Percentiles rank a stretch among this genome's conserved stretches.
These are phyloP conservation scores for Crucihimalaya himalaica DNA, from an alignment of 345 rosid genomes.

Conservation along the genomic window DNA sequence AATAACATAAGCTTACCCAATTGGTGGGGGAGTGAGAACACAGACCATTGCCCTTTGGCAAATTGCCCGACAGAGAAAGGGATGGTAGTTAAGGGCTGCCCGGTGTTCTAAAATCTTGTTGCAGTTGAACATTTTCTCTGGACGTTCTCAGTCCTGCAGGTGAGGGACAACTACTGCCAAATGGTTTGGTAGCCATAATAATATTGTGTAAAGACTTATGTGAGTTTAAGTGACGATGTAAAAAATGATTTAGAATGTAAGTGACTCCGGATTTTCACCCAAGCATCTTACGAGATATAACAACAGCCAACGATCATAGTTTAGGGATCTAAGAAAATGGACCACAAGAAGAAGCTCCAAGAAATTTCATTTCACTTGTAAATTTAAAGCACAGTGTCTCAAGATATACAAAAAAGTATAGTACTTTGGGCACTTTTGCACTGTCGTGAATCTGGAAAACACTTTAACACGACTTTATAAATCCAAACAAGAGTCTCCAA, in stretches of 20 bases:
- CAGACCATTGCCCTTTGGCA: constrained; percentile 69
- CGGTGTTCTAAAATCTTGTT: constrained; percentile 42
- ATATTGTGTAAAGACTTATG: background rate
- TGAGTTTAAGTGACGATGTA: constrained; percentile 2
- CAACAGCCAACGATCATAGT: constrained; percentile 8
- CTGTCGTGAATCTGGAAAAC: background rate
- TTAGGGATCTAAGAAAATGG: background rate
- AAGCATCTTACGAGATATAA: constrained; percentile 6
- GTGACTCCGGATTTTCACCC: background rate
- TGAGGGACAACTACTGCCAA: background rate
- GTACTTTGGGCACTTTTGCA: background rate
- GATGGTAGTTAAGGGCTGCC: constrained; percentile 53
- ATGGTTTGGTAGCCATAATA: constrained; percentile 4
- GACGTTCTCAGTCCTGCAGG: constrained; percentile 3
- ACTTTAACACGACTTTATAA: background rate
- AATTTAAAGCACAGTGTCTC: background rate
- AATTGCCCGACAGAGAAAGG: constrained; percentile 70
- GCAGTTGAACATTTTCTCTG: background rate
- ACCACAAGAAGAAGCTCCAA: constrained; percentile 6
- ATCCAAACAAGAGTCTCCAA: background rate
- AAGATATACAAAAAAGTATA: background rate
- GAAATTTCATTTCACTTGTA: background rate
- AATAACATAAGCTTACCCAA: constrained; percentile 47
- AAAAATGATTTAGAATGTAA: background rate
- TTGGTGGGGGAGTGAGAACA: constrained; percentile 67